A percentile compares a stretch with the other conserved stretches of the same genome.
Evolutionary conservation across 306 rosid species (phyloP).

Genomic region (Ceratonia siliqua): DNA sequence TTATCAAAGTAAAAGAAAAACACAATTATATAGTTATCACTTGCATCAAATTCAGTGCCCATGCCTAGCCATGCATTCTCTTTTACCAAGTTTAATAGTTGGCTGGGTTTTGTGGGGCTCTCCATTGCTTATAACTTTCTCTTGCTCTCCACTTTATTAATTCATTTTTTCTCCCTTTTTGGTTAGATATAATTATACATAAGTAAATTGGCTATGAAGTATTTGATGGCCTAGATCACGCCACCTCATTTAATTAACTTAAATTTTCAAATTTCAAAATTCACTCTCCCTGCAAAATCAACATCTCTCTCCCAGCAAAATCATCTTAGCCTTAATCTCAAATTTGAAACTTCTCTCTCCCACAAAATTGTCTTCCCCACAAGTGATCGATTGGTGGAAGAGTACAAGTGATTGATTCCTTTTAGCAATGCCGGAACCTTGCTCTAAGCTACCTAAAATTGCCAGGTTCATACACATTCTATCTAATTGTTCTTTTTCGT

Average conservation of each 20-base stretch:
- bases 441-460: constrained; percentile 70
- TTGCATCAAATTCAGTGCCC: no score
- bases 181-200: no score
- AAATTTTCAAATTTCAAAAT: no score
- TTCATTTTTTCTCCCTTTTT: neutral
- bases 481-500: neutral
- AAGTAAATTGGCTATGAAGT: neutral
- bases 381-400: no score
- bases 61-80: neutral
- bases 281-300: no score
- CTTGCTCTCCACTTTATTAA: neutral
- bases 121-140: neutral
- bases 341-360: no score
- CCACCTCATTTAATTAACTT: no score
- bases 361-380: no score
- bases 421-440: constrained; percentile 60
- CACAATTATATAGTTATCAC: no score
- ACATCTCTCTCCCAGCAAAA: no score
- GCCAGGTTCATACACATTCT: constrained; percentile 49
- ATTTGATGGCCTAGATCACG: no score
- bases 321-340: no score
- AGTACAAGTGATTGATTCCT: neutral
- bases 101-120: neutral
- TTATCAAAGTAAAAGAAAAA: neutral
- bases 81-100: neutral